Evolutionary conservation across 2,329 filamentous ascomycete species (phyloP).

Genomic region (Nothomitra cinnamomea): DNA sequence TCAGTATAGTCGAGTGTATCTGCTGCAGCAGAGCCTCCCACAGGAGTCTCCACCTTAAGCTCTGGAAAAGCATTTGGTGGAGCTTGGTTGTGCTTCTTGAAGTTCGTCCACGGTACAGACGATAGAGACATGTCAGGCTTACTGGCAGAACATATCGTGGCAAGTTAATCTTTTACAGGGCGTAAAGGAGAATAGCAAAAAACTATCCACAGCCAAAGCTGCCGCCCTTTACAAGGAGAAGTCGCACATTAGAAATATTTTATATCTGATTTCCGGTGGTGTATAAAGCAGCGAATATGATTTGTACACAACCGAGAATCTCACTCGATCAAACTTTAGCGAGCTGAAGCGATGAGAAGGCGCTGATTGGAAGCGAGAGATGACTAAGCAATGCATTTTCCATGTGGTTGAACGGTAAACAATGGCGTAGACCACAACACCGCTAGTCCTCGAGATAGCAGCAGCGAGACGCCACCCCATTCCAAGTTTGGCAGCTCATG

Average conservation of each 20-base stretch:
- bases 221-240: slow-evolving; percentile 1
- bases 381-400: no score
- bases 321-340: neutral
- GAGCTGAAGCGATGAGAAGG: neutral
- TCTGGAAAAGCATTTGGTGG: slow-evolving; percentile 5
- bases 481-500: neutral
- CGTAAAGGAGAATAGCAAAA: neutral
- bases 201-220: slow-evolving; percentile 3
- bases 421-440: no score
- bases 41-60: slow-evolving; percentile 10
- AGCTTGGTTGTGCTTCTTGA: slow-evolving; percentile 3
- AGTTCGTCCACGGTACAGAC: slow-evolving; percentile 1
- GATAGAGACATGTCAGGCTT: slow-evolving; percentile 1
- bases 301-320: no score
- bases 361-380: no score
- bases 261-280: neutral
- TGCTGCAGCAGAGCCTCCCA: neutral
- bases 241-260: neutral
- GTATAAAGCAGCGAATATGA: neutral
- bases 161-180: neutral
- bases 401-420: no score
- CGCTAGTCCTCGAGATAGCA: neutral
- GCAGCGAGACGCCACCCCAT: neutral
- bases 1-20: slow-evolving; percentile 47
- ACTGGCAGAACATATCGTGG: neutral